Conservation (phyloP, 2,329 filamentous ascomycete species). For the Zymoseptoria passerinii region DNA sequence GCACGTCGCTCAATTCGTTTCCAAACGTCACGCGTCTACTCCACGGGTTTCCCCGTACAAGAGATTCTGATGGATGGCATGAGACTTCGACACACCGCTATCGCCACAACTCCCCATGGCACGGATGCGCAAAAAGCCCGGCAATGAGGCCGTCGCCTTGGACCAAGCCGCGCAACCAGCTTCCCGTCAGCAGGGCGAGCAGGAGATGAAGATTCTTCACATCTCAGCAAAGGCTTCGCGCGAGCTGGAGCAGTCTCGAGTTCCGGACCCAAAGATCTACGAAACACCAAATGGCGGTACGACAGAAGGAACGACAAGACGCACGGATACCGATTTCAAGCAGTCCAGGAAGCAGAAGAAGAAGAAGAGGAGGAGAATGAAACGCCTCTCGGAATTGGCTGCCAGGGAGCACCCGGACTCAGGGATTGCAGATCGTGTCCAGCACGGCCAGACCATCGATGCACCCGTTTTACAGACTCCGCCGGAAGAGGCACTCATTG, state of each 20-base stretch:
- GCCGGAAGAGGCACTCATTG: background rate
- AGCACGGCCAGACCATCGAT: background rate
- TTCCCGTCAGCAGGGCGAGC: background rate
- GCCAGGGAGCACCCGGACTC: background rate
- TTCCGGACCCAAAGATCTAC: background rate
- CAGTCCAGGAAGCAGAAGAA: background rate
- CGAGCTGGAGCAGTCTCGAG: background rate
- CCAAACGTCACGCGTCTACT: background rate
- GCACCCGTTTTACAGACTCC: background rate
- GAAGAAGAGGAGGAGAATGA: background rate
- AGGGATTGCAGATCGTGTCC: background rate
- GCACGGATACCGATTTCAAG: background rate
- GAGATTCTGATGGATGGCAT: background rate
- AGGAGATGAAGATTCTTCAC: background rate
- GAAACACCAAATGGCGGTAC: background rate
- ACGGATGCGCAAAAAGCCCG: background rate
- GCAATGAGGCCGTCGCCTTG: background rate
- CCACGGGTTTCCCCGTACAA: background rate
- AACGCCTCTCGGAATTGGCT: background rate
- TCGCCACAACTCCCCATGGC: background rate
- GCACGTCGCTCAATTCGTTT: background rate
- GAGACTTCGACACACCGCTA: background rate
- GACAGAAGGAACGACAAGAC: background rate
- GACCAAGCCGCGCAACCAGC: background rate
- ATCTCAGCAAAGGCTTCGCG: background rate